phyloP scores from a whole-genome alignment of 306 rosid species.

The Herpetospermum pedunculosum region DNA sequence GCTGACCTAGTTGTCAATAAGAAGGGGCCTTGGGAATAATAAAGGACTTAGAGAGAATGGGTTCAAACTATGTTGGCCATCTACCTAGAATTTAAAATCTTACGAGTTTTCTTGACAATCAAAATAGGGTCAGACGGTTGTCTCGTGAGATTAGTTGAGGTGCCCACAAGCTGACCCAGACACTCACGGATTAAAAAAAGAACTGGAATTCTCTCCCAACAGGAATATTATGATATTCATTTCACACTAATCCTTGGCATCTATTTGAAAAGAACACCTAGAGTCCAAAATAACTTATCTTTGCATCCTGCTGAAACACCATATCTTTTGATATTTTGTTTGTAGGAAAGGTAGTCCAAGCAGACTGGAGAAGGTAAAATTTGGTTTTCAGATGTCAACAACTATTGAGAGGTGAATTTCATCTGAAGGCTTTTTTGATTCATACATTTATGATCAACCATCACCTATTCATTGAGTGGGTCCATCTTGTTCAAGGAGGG shows the following conservation, averaged over 20 bases:
- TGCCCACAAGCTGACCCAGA: too few species aligned
- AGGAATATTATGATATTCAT: neutral
- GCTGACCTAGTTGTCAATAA: too few species aligned
- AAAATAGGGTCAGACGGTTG: too few species aligned
- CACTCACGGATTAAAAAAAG: too few species aligned
- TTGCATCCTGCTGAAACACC: neutral
- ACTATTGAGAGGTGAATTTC: conserved; percentile 24
- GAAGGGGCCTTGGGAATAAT: too few species aligned
- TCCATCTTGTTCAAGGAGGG: conserved; percentile 24
- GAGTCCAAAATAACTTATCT: neutral
- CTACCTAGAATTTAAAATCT: too few species aligned
- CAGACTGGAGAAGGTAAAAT: conserved; percentile 79
- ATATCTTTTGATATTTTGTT: neutral
- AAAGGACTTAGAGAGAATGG: too few species aligned
- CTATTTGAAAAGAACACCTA: neutral
- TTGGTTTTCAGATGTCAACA: conserved; percentile 23
- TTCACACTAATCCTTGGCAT: neutral
- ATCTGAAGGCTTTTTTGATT: conserved; percentile 20
- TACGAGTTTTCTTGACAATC: too few species aligned
- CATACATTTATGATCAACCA: conserved; percentile 28
- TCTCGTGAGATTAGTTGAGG: too few species aligned
- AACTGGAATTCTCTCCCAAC: neutral
- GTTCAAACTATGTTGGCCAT: too few species aligned
- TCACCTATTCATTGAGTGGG: conserved; percentile 21
- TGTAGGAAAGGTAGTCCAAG: conserved; percentile 76